Evolutionary conservation across 352 stramenopile species (phyloP), one percentile per base, ranked within the genome.

Genomic region (Halophytophthora batemanensis): DNA sequence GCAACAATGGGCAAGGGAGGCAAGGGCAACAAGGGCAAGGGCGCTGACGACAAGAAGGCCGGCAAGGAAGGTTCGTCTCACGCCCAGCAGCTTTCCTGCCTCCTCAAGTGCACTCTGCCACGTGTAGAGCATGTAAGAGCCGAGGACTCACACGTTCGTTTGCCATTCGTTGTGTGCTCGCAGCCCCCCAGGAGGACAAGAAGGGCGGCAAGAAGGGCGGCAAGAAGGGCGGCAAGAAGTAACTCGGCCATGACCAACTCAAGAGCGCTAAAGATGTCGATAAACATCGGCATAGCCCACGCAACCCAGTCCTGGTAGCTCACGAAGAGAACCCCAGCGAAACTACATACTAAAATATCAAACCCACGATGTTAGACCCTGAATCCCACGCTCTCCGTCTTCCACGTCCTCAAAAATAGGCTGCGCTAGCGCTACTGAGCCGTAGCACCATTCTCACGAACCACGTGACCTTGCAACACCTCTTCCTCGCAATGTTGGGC

Each of bases 141-240:
- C 25, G 4, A 31, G 25, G 25, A 10, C 25, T 31, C 25, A 38
- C 15, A 17, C 15, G 33, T 17, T 38, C 33, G 19, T 61, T 46
- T 39, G 10, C 17, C 49, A 38, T 13, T 19, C 15, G 5, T 25
- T 46, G 15, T n/a, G 3, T 56, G 25, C 46, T 19, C 50, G 35
- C 50, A 73, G 64, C 58, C 52, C 56, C 60, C 18, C 55, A 64
- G 50, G 60, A 69, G 7, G 61, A 62, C 51, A 65, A 57, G 21
- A 57, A 39, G 37, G 37, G 37, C 6, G 60, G 39, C 37, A 73
- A 69, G 59, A 72, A 72, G 49, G 61, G 61, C 18, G 67, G 63
- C 56, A 82, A 82, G 62, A 82, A 82, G 55, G 63, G 69, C 43
- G 61, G 58, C 60, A 83, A 83, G 72, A 81, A 83, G 69, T 79